Evolutionary conservation across 176 grass and related monocot genomes (phyloP), one percentile per base, ranked within the genome.

Genomic region (Phoenix dactylifera): DNA sequence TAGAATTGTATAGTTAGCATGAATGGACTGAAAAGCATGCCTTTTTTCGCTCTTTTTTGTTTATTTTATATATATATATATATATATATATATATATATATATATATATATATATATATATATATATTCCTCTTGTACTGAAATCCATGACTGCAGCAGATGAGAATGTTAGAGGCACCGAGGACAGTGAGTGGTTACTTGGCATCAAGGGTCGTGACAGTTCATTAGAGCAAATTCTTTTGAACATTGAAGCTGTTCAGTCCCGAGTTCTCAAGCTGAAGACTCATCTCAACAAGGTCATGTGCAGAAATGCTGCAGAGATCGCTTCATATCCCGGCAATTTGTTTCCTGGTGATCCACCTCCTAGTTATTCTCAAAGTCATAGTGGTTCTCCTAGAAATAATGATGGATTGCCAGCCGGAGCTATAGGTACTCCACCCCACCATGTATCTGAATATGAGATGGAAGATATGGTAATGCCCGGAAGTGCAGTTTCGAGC

Each of bases 171-270:
- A 91, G 74, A 73, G 87, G 76, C 54, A 88, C 80, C 49, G 83
- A 85, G 32, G 84, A 85, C 19, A 69, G 78, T n/a, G 74, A 97
- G 56, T 97, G 87, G 87, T 69, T 97, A 58, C 82, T 82, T 75
- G 80, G 80, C 52, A 51, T 79, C 64, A 82, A 79, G 32, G 76
- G 80, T 64, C 62, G 66, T 17, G 87, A 89, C 81, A 49, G 57
- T 70, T 72, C 69, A 65, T 55, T 82, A 9, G 81, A 90, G 72
- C 76, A 80, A 25, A 71, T 97, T 72, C 87, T 97, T 82, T 63
- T 88, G 74, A 88, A 69, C 70, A 91, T 97, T 67, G 83, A 97
- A 64, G 70, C 81, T 77, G 69, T 79, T 59, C 80, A 83, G 67
- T 79, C 83, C 59, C 64, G 73, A 50, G 66, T 97, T 52, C 69